Base-by-base conservation (phyloP, 495 filamentous ascomycete species). In the Amphirosellinia nigrospora region DNA sequence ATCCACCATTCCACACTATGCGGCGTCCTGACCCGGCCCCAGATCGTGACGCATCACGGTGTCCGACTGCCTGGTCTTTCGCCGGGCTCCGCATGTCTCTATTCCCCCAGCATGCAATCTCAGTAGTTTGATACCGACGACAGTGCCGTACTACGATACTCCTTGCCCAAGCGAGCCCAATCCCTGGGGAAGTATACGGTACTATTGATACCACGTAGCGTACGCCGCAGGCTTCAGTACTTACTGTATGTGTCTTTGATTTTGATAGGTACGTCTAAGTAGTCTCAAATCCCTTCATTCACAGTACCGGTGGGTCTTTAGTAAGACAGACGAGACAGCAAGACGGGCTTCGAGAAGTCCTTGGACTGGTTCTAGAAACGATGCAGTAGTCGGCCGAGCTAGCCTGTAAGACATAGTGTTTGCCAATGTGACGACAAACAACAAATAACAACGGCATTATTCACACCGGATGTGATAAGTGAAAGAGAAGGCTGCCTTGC, bases 1-100 rank as follows among this genome's bases (percentile, higher is more conserved):
- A 69, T 39, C 66, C 19, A n/a, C 45, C 66, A 69, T 69, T 68
- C 66, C 66, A 69, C 56, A 53, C 46, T 41, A 21, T 28, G 28
- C 63, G 63, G 46, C 63, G 23, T 39, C 63, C 32, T 30, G 26
- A 62, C 53, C 55, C 45, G 65, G 52, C 48, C 48, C 65, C 65
- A 55, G 41, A 7, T 36, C 52, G 43, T 53, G 56, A 59, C 38
- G 45, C 66, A 69, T 52, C 34, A 15, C 45, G 56, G 66, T 62
- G 50, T 43, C 61, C n/a, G 41, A 15, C 61, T 13, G 61, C 60
- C 60, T 30, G 39, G 26, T 26, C 30, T 36, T 3, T 43, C 19
- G 39, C 39, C 50, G 64, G 38, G 36, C 36, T 55, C 59, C 48
- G 61, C 45, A 36, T 55, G 45, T 55, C 9, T 64, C 16, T 50